Evolutionary conservation across 192 early-diverging fungal genomes (phyloP).

Genomic region (Funneliformis mosseae): DNA sequence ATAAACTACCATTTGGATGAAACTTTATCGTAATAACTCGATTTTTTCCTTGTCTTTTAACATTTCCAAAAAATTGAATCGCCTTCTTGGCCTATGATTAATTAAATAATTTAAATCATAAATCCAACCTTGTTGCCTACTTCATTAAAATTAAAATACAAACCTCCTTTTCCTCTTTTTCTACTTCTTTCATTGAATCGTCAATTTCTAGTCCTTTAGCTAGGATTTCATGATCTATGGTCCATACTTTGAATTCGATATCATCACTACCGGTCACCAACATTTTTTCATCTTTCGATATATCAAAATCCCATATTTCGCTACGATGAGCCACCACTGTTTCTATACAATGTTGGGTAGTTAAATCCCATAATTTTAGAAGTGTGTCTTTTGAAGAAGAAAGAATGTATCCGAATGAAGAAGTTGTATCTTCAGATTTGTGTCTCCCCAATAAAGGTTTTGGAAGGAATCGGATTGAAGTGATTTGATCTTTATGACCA

Average conservation of each 20-base stretch:
- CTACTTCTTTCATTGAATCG: slow-evolving; percentile 45
- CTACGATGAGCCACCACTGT: slow-evolving; percentile 91
- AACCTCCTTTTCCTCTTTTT: slow-evolving; percentile 41
- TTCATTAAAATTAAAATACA: not conserved
- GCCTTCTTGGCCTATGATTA: slow-evolving; percentile 57
- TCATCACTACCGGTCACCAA: slow-evolving; percentile 89
- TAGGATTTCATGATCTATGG: slow-evolving; percentile 65
- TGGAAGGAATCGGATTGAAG: slow-evolving; percentile 67
- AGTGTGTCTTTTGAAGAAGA: slow-evolving; percentile 95
- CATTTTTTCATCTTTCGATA: slow-evolving; percentile 62
- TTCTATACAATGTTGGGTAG: slow-evolving; percentile 93
- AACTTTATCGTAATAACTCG: slow-evolving; percentile 78
- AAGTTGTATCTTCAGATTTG: slow-evolving; percentile 44
- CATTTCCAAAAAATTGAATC: slow-evolving; percentile 71
- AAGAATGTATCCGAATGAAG: slow-evolving; percentile 70
- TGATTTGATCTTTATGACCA: slow-evolving; percentile 96
- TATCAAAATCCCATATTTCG: slow-evolving; percentile 90
- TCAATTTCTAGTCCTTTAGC: slow-evolving; percentile 57
- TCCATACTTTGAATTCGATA: slow-evolving; percentile 86
- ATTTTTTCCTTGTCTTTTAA: slow-evolving; percentile 81
- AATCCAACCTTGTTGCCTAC: not conserved
- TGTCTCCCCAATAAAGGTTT: slow-evolving; percentile 32
- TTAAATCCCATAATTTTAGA: slow-evolving; percentile 95
- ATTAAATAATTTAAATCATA: not conserved
- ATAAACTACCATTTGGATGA: slow-evolving; percentile 74